Percentiles rank a stretch among this genome's conserved stretches.
Conservation (phyloP, 2,329 filamentous ascomycete species). For the Fonsecaea erecta region DNA sequence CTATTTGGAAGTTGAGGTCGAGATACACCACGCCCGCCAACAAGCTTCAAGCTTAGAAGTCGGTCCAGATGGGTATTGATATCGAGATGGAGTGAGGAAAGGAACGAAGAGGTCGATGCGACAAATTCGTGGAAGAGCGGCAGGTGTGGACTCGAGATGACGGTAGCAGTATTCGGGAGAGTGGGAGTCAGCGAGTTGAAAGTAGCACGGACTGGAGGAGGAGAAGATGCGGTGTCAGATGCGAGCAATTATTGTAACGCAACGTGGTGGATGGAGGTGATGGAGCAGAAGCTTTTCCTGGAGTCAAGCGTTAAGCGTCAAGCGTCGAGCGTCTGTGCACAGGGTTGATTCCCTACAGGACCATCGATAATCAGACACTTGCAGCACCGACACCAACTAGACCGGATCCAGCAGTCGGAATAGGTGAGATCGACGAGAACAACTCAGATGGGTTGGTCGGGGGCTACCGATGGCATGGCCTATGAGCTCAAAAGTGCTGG, state of each 20-base stretch:
- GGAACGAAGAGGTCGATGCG: constrained; percentile 9
- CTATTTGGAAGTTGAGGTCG: background rate
- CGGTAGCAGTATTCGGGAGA: constrained; percentile 5
- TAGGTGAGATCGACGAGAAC: background rate
- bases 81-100: background rate
- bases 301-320: background rate
- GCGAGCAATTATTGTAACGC: constrained; percentile 22
- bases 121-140: background rate
- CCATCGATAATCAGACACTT: background rate
- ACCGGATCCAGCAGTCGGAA: background rate
- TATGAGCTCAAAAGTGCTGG: too few relatives aligned
- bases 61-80: background rate
- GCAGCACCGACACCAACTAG: background rate
- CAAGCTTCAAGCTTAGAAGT: background rate
- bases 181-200: constrained; percentile 1
- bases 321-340: background rate
- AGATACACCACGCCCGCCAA: background rate
- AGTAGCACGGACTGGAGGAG: constrained; percentile 10
- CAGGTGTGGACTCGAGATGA: background rate
- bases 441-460: background rate
- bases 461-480: background rate
- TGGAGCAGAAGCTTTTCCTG: background rate
- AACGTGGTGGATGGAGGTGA: constrained; percentile 14
- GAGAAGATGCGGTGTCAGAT: constrained; percentile 22
- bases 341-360: background rate